phyloP scores from a whole-genome alignment of 1,284 basidiomycete genomes.

The Retiboletus flavoniger region DNA sequence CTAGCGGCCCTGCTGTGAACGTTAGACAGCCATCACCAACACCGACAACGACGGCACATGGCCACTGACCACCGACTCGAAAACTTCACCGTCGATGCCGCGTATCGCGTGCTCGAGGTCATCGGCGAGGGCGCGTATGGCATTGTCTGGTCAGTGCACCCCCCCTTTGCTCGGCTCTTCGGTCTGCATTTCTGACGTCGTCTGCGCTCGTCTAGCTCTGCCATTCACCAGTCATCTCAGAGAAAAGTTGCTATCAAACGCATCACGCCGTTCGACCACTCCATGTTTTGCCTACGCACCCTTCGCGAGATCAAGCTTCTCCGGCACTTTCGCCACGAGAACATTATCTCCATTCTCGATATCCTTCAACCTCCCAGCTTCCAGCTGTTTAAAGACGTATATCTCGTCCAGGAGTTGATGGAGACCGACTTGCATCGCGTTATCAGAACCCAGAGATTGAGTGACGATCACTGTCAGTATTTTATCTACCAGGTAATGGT shows the following conservation, averaged over 20 bases:
- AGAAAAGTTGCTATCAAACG: constrained; percentile 77
- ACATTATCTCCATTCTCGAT: constrained; percentile 85
- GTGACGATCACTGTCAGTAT: constrained; percentile 92
- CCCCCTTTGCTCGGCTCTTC: not conserved
- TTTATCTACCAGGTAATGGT: constrained; percentile 84
- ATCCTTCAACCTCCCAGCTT: constrained; percentile 64
- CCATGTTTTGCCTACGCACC: constrained; percentile 85
- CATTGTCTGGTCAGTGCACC: constrained; percentile 62
- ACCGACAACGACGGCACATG: constrained; percentile 19
- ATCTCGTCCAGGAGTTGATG: constrained; percentile 90
- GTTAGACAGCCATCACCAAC: constrained; percentile 2
- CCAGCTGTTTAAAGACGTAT: constrained; percentile 76
- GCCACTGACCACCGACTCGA: constrained; percentile 28
- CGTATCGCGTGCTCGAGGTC: constrained; percentile 86
- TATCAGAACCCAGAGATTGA: constrained; percentile 80
- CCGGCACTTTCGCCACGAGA: constrained; percentile 36
- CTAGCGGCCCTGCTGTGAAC: not conserved
- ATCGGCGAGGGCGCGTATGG: constrained; percentile 88
- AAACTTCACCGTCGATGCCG: constrained; percentile 40
- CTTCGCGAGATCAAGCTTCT: constrained; percentile 89
- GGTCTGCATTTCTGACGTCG: constrained; percentile 4
- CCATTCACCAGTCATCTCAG: constrained; percentile 61
- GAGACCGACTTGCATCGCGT: constrained; percentile 89
- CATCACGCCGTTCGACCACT: constrained; percentile 85
- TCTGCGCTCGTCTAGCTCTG: constrained; percentile 47